Evolutionary conservation across 495 filamentous ascomycete species (phyloP), one percentile per base, ranked within the genome.

Genomic region (Talaromyces trachyspermus): DNA sequence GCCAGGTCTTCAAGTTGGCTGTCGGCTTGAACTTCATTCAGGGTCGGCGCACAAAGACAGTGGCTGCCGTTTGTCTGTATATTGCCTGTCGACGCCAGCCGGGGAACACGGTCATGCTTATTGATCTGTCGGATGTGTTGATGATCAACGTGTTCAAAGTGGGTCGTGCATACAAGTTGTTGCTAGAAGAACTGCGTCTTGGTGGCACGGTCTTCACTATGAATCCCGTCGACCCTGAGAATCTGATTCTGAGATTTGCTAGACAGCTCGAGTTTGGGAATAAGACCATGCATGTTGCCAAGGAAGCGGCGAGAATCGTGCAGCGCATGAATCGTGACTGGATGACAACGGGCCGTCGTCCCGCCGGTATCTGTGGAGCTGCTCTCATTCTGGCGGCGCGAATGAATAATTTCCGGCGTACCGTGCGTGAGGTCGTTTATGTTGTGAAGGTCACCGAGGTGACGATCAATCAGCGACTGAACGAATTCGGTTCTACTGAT

Each of bases 381-480:
- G 89, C 89, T 49, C 75, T 98, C 48, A 87, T 98, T 52, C 80
- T 98, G 52, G 94, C 92, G 17, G 89, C 92, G 8, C 85, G 94
- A 25, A 95, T 95, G 81, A 94, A 95, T 71, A 96, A 96, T 62
- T 97, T 91, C 61, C 83, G 91, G 29, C 84, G 92, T 15, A 92
- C 87, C 0, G 79, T 94, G 5, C 76, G 88, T 20, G 92, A 98
- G 66, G 84, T 97, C 9, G 92, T 97, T 23, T 96, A 95, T 56
- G 81, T 95, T 14, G 94, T 95, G 49, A 95, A 95, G 54, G 90
- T 96, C 23, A 88, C 89, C 8, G 91, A 94, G 54, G 70, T 84
- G 24, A 98, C 92, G 3, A 86, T 98, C 52, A 81, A 83, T 47
- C 85, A 90, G 53, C 86, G 92, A 48, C 73, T 98, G 26, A 81